Conservation (phyloP, 306 rosid genomes). For the Prunus campanulata region DNA sequence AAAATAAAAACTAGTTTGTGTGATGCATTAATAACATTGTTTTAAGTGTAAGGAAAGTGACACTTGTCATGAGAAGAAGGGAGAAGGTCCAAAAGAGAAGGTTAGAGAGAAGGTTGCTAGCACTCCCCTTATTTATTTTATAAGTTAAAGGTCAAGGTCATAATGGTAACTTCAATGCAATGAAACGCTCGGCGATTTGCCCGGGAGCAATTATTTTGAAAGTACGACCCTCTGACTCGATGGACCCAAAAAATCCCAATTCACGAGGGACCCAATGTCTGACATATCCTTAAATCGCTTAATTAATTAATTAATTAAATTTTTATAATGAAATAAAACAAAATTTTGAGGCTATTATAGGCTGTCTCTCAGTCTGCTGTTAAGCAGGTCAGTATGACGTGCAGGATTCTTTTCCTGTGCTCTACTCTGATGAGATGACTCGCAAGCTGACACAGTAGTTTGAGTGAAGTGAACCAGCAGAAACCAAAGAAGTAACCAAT, state of each 20-base stretch:
- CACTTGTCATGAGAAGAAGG: no score
- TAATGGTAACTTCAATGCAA: neutral
- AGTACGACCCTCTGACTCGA: conserved; percentile 24
- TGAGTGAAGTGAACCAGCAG: neutral
- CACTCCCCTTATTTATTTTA: no score
- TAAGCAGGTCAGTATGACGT: neutral
- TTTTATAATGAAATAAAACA: neutral
- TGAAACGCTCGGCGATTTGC: conserved; percentile 23
- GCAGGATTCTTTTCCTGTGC: neutral
- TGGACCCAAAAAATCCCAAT: conserved; percentile 31
- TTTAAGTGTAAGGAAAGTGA: no score
- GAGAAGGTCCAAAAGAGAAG: no score
- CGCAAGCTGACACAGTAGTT: neutral
- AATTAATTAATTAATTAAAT: neutral
- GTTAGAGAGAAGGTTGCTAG: no score
- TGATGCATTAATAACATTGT: no score
- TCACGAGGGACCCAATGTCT: conserved; percentile 45
- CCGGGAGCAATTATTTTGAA: conserved; percentile 63
- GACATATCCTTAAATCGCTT: neutral
- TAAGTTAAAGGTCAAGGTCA: neutral
- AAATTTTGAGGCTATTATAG: neutral
- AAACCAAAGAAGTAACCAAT: neutral
- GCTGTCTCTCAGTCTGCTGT: neutral
- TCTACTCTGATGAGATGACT: neutral
- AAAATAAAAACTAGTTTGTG: no score